Evolutionary conservation across 257 asterid species (phyloP).

Genomic region (Avicennia marina): DNA sequence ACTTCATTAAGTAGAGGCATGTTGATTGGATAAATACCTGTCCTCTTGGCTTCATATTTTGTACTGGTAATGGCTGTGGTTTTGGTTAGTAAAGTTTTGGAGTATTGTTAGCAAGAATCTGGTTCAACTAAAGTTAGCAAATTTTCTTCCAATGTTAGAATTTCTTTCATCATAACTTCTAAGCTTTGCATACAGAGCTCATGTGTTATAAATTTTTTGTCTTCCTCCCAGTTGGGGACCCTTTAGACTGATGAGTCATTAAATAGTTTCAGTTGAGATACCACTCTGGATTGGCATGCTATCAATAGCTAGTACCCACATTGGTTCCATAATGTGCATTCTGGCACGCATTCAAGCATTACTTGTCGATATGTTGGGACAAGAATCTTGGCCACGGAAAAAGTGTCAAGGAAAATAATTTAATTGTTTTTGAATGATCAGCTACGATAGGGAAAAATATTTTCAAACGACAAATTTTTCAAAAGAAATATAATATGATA

Average conservation of each 20-base stretch:
- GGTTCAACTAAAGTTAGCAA: background rate
- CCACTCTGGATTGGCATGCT: background rate
- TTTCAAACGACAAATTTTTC: too few species aligned
- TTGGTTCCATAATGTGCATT: background rate
- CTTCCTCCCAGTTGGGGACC: too few species aligned
- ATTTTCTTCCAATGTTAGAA: background rate
- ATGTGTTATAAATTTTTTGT: too few species aligned
- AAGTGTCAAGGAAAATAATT: too few species aligned
- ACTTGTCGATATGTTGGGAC: too few species aligned
- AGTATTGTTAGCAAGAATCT: background rate
- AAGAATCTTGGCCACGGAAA: too few species aligned
- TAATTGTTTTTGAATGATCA: too few species aligned
- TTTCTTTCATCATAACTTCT: background rate
- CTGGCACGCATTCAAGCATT: background rate
- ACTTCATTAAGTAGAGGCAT: background rate
- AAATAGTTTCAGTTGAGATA: background rate
- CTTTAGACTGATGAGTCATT: background rate
- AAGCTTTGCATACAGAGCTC: background rate
- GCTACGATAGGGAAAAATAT: too few species aligned
- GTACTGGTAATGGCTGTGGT: background rate
- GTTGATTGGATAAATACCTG: background rate
- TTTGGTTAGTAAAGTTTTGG: background rate
- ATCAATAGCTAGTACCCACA: background rate
- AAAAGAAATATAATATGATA: too few species aligned
- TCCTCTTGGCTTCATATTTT: background rate